Percentiles rank a stretch among this genome's conserved stretches.
phyloP scores from a whole-genome alignment of 176 grass and related monocot species.

The Carex kokanica region DNA sequence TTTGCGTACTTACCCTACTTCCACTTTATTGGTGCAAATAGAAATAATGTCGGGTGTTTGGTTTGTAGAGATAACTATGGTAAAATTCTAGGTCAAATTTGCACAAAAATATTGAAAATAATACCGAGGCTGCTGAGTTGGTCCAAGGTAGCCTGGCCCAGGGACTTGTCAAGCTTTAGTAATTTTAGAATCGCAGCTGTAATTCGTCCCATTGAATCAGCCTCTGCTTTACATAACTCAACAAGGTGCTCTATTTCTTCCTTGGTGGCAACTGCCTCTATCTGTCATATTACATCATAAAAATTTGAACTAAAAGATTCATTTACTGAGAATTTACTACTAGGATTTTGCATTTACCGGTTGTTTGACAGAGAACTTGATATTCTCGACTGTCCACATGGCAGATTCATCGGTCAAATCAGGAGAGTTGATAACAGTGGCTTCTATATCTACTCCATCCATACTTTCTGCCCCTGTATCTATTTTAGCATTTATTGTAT shows the following conservation, averaged over 20 bases:
- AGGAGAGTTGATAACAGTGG: slow-evolving; percentile 50
- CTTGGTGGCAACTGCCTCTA: slow-evolving; percentile 87
- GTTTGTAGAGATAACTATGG: background rate
- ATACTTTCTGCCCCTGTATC: slow-evolving; percentile 34
- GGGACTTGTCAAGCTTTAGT: slow-evolving; percentile 92
- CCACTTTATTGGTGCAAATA: background rate
- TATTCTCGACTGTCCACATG: slow-evolving; percentile 84
- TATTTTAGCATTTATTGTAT: slow-evolving; percentile 35
- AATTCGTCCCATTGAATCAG: slow-evolving; percentile 93
- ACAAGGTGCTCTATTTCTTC: slow-evolving; percentile 85
- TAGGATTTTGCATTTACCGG: slow-evolving; percentile 45
- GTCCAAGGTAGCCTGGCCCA: slow-evolving; percentile 78
- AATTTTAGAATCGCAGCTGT: slow-evolving; percentile 84
- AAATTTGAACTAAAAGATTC: slow-evolving; percentile 19
- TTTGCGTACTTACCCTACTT: background rate
- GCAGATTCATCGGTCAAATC: slow-evolving; percentile 53
- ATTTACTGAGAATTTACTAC: slow-evolving; percentile 18
- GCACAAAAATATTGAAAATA: background rate
- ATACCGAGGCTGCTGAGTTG: slow-evolving; percentile 91
- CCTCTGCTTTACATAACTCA: slow-evolving; percentile 77
- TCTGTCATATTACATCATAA: slow-evolving; percentile 46
- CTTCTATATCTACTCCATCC: slow-evolving; percentile 81
- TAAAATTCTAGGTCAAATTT: background rate
- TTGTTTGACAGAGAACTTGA: slow-evolving; percentile 95
- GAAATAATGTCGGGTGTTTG: background rate